A percentile compares a stretch with the other conserved stretches of the same genome.
Evolutionary conservation across 2,329 filamentous ascomycete species (phyloP).

Genomic region (Decorospora gaudefroyi): DNA sequence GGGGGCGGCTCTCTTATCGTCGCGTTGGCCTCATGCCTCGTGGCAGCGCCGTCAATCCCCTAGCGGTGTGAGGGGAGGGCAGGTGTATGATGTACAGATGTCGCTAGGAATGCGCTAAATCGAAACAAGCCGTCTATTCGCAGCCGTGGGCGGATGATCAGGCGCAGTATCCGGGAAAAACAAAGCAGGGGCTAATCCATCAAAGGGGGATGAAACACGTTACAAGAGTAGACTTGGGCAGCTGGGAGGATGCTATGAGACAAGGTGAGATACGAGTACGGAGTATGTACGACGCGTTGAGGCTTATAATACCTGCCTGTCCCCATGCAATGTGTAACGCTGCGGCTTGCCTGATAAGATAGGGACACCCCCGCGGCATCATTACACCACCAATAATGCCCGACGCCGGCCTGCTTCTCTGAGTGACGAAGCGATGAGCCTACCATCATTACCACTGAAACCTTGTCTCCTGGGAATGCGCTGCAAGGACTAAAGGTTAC

Average conservation of each 20-base stretch:
- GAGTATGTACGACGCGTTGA: background rate
- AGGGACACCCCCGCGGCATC: conserved; percentile 9
- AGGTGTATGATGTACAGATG: conserved; percentile 30
- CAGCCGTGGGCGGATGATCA: conserved; percentile 25
- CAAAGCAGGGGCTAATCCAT: conserved; percentile 9
- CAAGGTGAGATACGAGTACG: no score
- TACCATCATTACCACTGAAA: conserved; percentile 9
- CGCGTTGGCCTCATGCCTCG: conserved; percentile 24
- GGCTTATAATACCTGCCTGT: conserved; percentile 1
- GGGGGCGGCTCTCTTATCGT: conserved; percentile 19
- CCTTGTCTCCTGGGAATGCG: background rate
- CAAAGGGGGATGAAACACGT: background rate
- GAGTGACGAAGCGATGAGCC: conserved; percentile 23
- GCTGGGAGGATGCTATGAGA: no score
- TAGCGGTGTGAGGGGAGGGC: conserved; percentile 26
- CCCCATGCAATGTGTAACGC: conserved; percentile 4
- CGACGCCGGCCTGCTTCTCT: conserved; percentile 10
- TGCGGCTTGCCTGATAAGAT: conserved; percentile 11
- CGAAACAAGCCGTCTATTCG: conserved; percentile 24
- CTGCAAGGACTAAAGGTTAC: no score
- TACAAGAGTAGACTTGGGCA: no score
- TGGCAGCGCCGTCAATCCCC: conserved; percentile 17
- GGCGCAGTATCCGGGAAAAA: conserved; percentile 20
- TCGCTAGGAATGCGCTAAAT: conserved; percentile 27
- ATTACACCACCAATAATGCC: conserved; percentile 8